These are phyloP conservation scores for Scytalidium lignicola DNA, from an alignment of 2,329 filamentous ascomycete genomes.

Conservation along the genomic window DNA sequence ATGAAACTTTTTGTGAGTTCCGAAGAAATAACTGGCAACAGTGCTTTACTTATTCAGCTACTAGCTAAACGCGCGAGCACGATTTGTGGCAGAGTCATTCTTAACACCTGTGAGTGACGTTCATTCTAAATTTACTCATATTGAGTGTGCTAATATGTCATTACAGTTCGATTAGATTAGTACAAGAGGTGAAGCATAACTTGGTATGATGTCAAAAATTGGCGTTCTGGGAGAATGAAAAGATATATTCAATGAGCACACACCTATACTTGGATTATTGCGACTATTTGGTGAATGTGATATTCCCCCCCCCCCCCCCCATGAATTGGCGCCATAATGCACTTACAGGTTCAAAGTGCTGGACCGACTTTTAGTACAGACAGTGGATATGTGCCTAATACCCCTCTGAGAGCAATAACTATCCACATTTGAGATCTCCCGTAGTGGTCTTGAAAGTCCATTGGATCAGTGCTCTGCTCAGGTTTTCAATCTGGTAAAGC, in stretches of 20 bases:
- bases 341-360: too few relatives aligned
- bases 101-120: slow-evolving; percentile 69
- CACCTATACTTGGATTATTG: neutral
- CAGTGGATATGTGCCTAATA: too few relatives aligned
- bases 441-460: too few relatives aligned
- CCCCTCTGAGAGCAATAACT: too few relatives aligned
- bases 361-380: too few relatives aligned
- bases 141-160: neutral
- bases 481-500: too few relatives aligned
- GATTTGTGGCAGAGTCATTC: slow-evolving; percentile 98
- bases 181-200: neutral
- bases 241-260: neutral
- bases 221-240: neutral
- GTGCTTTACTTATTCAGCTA: slow-evolving; percentile 26
- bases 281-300: too few relatives aligned
- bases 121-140: neutral
- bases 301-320: too few relatives aligned
- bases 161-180: neutral
- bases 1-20: slow-evolving; percentile 96
- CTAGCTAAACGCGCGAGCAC: slow-evolving; percentile 89
- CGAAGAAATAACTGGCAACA: neutral
- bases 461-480: too few relatives aligned
- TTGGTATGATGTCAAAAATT: neutral
- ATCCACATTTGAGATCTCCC: too few relatives aligned
- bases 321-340: too few relatives aligned